Base-by-base conservation (phyloP, 2,329 filamentous ascomycete species). In the Huntiella decipiens region DNA sequence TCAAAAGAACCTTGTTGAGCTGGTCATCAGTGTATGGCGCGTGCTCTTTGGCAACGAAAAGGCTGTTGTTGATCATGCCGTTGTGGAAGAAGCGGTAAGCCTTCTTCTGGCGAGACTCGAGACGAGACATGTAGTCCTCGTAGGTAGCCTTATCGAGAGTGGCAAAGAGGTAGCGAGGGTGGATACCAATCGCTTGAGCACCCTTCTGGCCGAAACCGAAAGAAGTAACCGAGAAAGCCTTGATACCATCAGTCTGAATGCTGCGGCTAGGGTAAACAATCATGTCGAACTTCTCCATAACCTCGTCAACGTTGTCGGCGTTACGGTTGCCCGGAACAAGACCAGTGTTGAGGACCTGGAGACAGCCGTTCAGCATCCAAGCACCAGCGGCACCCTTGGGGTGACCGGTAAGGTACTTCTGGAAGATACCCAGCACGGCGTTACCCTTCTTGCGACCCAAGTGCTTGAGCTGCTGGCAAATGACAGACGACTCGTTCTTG, bases 131-230 rank as follows among this genome's bases (percentile, higher is more conserved):
- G 73, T 98, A 98, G 48, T 75, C 68, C 50, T 75, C 66, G 64
- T 85, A 98, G 44, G 83, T 81, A 41, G 78, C 68, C 64, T 88
- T 74, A 58, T 96, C 88, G 44, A 98, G 81, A n/a, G 84, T 80
- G 42, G 91, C 91, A 56, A 80, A 98, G 48, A 98, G 74, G 63
- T 96, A 98, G 65, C 82, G 88, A 58, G 92, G 85, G 62, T 98
- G 91, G 44, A 98, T 81, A 70, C 88, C 91, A 57, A 98, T 92
- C 38, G 82, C 88, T 64, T 98, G 92, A 19, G 91, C 84, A 59
- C 91, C 91, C 76, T 98, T 98, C 65, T 98, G 91, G 55, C 91
- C 91, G 70, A 98, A 98, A 64, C 91, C 91, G 62, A 98, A 98
- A 0, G 92, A 98, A 5, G 92, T 98, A 52, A 98, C 85, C 1